Conservation (phyloP, 441 rosid species). For the Euphorbia celastroides region DNA sequence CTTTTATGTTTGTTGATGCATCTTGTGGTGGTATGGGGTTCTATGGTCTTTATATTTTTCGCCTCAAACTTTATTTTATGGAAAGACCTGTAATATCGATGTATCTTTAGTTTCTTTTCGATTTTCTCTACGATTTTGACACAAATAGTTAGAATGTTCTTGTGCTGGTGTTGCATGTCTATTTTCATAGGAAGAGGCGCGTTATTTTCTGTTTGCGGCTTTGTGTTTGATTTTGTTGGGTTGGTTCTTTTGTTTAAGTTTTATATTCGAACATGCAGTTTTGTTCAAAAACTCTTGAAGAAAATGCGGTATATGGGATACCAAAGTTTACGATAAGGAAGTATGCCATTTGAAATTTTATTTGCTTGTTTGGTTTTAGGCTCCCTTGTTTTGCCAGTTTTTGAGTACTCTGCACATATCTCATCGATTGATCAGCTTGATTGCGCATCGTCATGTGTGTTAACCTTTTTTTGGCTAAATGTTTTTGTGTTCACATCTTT, state of each 20-base stretch:
- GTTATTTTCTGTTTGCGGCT: not conserved
- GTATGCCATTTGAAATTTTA: no score
- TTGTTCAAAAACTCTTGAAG: not conserved
- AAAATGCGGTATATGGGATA: not conserved
- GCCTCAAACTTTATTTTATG: not conserved
- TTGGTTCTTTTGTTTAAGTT: not conserved
- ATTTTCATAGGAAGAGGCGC: not conserved
- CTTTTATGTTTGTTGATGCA: no score
- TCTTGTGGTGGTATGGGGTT: no score
- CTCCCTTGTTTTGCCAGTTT: not conserved
- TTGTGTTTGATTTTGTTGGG: not conserved
- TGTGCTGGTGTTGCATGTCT: constrained; percentile 1
- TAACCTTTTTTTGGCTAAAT: no score
- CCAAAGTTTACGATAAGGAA: no score
- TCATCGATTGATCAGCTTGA: no score
- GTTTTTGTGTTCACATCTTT: not conserved
- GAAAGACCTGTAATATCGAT: not conserved
- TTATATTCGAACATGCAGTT: not conserved
- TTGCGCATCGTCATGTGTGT: no score
- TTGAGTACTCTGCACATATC: not conserved
- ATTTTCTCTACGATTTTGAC: not conserved
- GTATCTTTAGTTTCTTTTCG: not conserved
- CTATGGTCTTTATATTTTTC: no score
- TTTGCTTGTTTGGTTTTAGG: not conserved
- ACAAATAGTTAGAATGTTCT: not conserved